Evolutionary conservation across 768 basidiomycete genomes (phyloP).

Genomic region (Gloeopeniophorella convolvens): DNA sequence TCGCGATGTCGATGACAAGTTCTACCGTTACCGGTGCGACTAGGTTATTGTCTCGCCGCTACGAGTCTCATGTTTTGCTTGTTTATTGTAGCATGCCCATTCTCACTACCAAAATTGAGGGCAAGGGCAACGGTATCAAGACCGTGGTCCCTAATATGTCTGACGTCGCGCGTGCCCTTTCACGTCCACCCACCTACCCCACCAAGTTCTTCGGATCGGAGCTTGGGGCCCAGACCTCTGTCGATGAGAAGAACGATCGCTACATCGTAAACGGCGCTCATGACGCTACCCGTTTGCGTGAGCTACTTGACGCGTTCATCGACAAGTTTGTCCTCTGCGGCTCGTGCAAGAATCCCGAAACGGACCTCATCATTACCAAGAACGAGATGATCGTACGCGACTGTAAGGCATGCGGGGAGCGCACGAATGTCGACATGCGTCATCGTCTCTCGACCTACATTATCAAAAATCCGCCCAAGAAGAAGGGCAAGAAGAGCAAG

Average conservation of each 20-base stretch:
- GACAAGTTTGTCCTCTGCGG: slow-evolving; percentile 97
- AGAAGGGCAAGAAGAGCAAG: slow-evolving; percentile 62
- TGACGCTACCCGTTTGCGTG: slow-evolving; percentile 83
- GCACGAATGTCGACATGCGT: slow-evolving; percentile 89
- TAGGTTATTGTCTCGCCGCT: background rate
- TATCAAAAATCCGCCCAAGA: slow-evolving; percentile 94
- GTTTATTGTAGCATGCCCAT: slow-evolving; percentile 76
- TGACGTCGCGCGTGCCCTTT: slow-evolving; percentile 92
- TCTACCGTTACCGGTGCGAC: slow-evolving; percentile 84
- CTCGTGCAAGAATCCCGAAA: slow-evolving; percentile 99
- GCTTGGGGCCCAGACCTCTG: slow-evolving; percentile 94
- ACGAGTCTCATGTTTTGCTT: background rate
- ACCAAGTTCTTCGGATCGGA: slow-evolving; percentile 99
- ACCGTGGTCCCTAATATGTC: slow-evolving; percentile 99
- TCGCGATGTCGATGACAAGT: slow-evolving; percentile 95
- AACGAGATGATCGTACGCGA: slow-evolving; percentile 87
- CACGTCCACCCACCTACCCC: slow-evolving; percentile 90
- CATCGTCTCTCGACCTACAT: slow-evolving; percentile 97
- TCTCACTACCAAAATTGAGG: slow-evolving; percentile 93
- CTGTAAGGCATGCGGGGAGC: slow-evolving; percentile 97
- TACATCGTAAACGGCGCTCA: slow-evolving; percentile 99
- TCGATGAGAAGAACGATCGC: slow-evolving; percentile 93
- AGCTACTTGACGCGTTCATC: slow-evolving; percentile 95
- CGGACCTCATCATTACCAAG: slow-evolving; percentile 88
- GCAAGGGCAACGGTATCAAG: slow-evolving; percentile 99